These are phyloP conservation scores for Penicillium ucsense DNA, from an alignment of 495 filamentous ascomycete genomes.

Conservation along the genomic window DNA sequence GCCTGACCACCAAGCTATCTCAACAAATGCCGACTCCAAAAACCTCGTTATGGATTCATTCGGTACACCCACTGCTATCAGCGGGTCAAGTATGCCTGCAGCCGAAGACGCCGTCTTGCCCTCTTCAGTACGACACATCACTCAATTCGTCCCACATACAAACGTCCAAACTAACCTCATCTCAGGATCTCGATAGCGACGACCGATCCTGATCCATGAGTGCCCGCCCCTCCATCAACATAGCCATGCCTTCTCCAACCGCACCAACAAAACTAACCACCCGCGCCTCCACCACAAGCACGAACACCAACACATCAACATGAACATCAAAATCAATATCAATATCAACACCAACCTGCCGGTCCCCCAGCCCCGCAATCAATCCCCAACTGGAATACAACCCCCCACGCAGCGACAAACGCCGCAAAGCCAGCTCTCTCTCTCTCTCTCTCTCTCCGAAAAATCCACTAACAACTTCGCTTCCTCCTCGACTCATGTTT, in stretches of 20 bases:
- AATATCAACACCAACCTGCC: conserved; percentile 15
- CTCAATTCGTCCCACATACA: too few species aligned
- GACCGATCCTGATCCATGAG: conserved; percentile 29
- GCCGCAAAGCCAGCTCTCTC: conserved; percentile 24
- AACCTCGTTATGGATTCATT: conserved; percentile 29
- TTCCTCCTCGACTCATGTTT: too few species aligned
- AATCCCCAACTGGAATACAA: conserved; percentile 20
- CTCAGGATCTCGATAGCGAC: conserved; percentile 33
- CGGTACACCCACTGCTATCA: conserved; percentile 22
- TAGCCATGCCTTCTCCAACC: conserved; percentile 9
- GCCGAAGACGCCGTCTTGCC: conserved; percentile 25
- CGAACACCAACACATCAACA: conserved; percentile 5
- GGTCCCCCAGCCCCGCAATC: conserved; percentile 30
- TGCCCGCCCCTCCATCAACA: conserved; percentile 16
- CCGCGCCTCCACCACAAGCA: conserved; percentile 9
- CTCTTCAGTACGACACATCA: conserved; percentile 22
- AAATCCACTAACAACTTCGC: conserved; percentile 20
- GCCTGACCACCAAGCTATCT: too few species aligned
- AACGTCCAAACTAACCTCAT: not conserved
- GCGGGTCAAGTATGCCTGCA: conserved; percentile 28
- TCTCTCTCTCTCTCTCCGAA: too few species aligned
- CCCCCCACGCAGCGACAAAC: conserved; percentile 9
- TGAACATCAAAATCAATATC: too few species aligned
- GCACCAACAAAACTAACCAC: conserved; percentile 2
- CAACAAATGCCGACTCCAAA: too few species aligned